Evolutionary conservation across 2,329 filamentous ascomycete species (phyloP).

Genomic region (Xylariaceae sp.): DNA sequence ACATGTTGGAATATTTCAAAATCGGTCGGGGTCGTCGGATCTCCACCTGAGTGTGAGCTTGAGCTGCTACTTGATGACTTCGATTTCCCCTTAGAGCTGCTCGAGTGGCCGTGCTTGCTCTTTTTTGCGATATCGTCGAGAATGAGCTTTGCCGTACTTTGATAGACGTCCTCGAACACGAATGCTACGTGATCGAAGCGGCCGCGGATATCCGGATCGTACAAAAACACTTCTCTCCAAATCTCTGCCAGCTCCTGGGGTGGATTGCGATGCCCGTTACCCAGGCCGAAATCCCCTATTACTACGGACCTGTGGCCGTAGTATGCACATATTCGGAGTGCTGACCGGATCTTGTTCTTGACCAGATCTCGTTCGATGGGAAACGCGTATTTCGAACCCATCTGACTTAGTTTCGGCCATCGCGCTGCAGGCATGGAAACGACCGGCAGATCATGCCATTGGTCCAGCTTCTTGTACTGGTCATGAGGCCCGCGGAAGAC

Average conservation of each 20-base stretch:
- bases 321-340: constrained; percentile 72
- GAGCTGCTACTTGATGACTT: constrained; percentile 40
- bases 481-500: constrained; percentile 76
- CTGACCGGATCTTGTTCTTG: constrained; percentile 73
- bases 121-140: constrained; percentile 64
- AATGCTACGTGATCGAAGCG: constrained; percentile 69
- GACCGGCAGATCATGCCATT: constrained; percentile 70
- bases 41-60: constrained; percentile 39
- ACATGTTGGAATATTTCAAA: constrained; percentile 60
- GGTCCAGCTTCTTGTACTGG: constrained; percentile 63
- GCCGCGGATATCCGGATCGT: constrained; percentile 67
- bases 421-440: constrained; percentile 75
- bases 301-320: constrained; percentile 64
- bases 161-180: constrained; percentile 64
- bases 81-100: constrained; percentile 41
- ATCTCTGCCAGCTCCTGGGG: constrained; percentile 69
- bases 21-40: constrained; percentile 48
- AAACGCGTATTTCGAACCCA: constrained; percentile 74
- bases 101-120: constrained; percentile 41
- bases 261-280: constrained; percentile 69
- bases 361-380: constrained; percentile 73
- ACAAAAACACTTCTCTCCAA: constrained; percentile 70
- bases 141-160: constrained; percentile 61
- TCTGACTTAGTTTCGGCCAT: constrained; percentile 74
- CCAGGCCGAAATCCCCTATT: constrained; percentile 70